phyloP scores from a whole-genome alignment of 2,329 filamentous ascomycete species.

The Periconia digitata region DNA sequence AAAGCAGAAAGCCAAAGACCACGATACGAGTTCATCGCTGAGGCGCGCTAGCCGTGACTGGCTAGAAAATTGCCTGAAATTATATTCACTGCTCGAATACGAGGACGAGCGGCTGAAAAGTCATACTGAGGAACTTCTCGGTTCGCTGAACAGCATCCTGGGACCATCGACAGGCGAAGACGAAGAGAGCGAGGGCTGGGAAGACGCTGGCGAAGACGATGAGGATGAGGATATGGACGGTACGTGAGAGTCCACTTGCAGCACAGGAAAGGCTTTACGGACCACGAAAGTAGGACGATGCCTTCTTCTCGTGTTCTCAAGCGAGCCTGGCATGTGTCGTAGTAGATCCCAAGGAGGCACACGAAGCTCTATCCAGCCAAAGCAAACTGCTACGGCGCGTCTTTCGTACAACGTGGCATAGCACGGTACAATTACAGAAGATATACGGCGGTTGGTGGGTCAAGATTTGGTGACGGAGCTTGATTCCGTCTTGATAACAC shows the following conservation, averaged over 20 bases:
- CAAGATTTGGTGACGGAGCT: background rate
- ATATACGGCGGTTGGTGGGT: background rate
- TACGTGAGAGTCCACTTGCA: constrained; percentile 28
- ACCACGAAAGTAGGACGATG: background rate
- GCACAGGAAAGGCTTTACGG: background rate
- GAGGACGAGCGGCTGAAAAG: constrained; percentile 78
- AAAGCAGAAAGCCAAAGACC: constrained; percentile 60
- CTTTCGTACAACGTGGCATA: background rate
- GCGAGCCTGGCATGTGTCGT: background rate
- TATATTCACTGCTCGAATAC: constrained; percentile 80
- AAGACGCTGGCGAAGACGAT: constrained; percentile 46
- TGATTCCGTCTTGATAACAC: background rate
- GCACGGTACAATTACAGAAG: background rate
- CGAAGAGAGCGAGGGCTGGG: constrained; percentile 43
- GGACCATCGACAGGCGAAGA: constrained; percentile 47
- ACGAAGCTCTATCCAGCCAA: background rate
- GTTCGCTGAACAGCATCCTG: constrained; percentile 47
- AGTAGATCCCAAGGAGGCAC: background rate
- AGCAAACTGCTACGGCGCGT: background rate
- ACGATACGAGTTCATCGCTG: constrained; percentile 56
- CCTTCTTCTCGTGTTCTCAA: background rate
- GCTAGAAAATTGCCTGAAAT: constrained; percentile 76
- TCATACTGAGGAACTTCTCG: constrained; percentile 72
- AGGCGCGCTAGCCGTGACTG: constrained; percentile 79
- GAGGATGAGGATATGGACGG: constrained; percentile 43